Base-by-base conservation (phyloP, 2,329 filamentous ascomycete species). In the Calonectria pauciramosa region DNA sequence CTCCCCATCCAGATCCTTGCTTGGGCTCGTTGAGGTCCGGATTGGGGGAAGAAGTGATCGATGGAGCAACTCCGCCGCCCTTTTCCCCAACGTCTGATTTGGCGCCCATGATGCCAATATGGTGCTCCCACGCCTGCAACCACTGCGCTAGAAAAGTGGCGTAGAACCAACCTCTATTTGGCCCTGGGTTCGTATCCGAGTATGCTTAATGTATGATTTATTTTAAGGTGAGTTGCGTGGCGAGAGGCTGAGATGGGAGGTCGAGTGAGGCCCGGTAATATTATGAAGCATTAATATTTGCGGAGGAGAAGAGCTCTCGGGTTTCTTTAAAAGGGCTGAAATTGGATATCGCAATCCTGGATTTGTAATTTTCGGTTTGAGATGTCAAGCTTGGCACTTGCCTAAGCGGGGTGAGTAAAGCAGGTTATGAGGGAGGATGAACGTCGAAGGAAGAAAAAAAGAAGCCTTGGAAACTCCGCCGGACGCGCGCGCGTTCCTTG, bases 1-100 rank as follows among this genome's bases (percentile, higher is more conserved):
- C 78, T 23, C 51, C 34, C 65, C 69, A 72, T 9, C 65, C 59
- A 14, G 65, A 26, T 10, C 56, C 56, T 41, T 67, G 32, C 41
- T 66, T 7, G 26, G 65, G 51, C 32, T 69, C 69, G 20, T 72
- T 49, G 9, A 51, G 66, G 28, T 28, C 34, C 4, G 66, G 23
- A n/a, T 10, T 59, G 5, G 59, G 30, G 34, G n/a, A 38, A 2
- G 56, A 28, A 30, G 34, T 56, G 36, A 30, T 14, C n/a, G 64
- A 65, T 30, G 47, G 47, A 26, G 49, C 26, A 26, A 30, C 64
- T 30, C 41, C 71, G 8, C 47, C 28, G 36, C 28, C 59, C 59
- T 69, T 73, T 59, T 69, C 66, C 26, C 28, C 49, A 34, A 18
- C 34, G 28, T 28, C n/a, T 5, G 70, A 44, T 38, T 54, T 59